A percentile compares a stretch with the other conserved stretches of the same genome.
phyloP scores from a whole-genome alignment of 2,329 filamentous ascomycete species.

The Blumeria graminis region DNA sequence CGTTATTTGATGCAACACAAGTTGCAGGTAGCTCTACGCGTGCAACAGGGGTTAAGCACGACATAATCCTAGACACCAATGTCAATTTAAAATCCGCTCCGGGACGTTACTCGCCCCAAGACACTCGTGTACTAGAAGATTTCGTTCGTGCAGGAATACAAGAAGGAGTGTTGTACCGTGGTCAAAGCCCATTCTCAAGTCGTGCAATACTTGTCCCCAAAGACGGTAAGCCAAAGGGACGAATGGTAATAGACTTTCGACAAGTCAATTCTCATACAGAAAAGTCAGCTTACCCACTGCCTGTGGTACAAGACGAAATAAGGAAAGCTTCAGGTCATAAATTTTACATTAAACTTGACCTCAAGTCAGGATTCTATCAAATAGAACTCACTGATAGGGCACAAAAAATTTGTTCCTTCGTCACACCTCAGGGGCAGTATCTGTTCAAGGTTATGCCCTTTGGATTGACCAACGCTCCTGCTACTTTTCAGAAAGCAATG shows the following conservation, averaged over 20 bases:
- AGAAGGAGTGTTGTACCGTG: background rate
- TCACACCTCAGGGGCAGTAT: background rate
- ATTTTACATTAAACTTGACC: constrained; percentile 1
- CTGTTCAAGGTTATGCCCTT: background rate
- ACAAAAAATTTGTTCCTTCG: background rate
- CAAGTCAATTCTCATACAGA: background rate
- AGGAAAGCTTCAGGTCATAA: background rate
- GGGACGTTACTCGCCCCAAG: background rate
- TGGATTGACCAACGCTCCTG: background rate
- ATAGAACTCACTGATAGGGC: background rate
- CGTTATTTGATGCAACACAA: background rate
- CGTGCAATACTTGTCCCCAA: background rate
- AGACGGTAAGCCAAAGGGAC: background rate
- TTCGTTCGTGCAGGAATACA: background rate
- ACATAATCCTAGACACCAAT: background rate
- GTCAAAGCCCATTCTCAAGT: background rate
- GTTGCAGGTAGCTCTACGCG: background rate
- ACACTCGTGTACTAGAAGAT: background rate
- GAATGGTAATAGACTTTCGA: constrained; percentile 1
- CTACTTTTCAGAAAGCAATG: background rate
- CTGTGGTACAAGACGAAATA: background rate
- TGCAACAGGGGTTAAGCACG: background rate
- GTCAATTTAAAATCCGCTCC: background rate
- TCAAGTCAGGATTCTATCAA: background rate
- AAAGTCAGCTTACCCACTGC: background rate